Percentiles rank a stretch among this genome's conserved stretches.
Conservation (phyloP, 306 rosid species). For the Lagenaria siceraria region DNA sequence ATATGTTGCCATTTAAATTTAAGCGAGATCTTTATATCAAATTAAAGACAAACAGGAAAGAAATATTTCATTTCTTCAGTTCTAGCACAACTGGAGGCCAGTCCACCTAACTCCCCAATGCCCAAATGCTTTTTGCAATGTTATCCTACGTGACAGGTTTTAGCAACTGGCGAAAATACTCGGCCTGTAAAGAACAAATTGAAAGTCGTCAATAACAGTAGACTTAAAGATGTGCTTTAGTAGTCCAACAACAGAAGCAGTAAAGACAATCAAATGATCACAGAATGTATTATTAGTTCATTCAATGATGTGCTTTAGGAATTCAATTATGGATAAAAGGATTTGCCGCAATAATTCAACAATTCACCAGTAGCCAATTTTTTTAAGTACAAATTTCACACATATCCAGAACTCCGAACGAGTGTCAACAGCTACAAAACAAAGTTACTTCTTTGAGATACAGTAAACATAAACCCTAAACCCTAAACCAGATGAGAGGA, state of each 20-base stretch:
- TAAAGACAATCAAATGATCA: neutral
- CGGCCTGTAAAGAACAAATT: conserved; percentile 52
- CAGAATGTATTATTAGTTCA: neutral
- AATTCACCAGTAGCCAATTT: neutral
- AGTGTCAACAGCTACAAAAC: neutral
- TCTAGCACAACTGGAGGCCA: conserved; percentile 30
- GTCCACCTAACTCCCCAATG: conserved; percentile 34
- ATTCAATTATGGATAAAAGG: neutral
- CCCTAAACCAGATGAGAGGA: neutral
- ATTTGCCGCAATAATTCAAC: neutral
- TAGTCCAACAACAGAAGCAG: neutral
- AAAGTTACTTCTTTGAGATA: neutral
- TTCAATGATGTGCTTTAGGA: neutral
- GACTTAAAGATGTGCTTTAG: neutral
- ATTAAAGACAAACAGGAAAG: conserved; percentile 24
- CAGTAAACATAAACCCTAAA: neutral
- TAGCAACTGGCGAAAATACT: conserved; percentile 93
- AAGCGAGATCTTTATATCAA: conserved; percentile 28
- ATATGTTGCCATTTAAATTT: conserved; percentile 34
- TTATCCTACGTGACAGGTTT: conserved; percentile 96
- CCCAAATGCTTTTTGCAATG: neutral
- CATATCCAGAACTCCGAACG: neutral
- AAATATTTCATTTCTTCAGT: conserved; percentile 26
- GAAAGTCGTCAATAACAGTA: neutral
- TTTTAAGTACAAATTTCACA: neutral